These are phyloP conservation scores for Sugiyamaella qingdaonensis DNA, from an alignment of 805 yeast genomes.

Conservation along the genomic window DNA sequence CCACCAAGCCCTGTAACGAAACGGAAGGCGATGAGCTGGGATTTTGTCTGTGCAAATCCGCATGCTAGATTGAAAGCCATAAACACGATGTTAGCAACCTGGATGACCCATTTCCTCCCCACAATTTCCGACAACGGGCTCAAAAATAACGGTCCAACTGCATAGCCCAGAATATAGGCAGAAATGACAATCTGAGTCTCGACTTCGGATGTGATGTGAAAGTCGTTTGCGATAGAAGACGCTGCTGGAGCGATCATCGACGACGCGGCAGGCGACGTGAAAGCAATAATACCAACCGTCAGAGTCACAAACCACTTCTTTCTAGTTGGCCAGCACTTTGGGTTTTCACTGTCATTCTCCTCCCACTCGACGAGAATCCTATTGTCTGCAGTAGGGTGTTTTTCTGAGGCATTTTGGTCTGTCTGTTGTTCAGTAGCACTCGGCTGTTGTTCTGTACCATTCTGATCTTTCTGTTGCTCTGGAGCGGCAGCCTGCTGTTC, in stretches of 20 bases:
- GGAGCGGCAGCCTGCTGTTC: no score
- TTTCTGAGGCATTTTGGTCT: neutral
- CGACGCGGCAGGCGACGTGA: conserved; percentile 59
- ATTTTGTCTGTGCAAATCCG: conserved; percentile 53
- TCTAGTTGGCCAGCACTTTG: conserved; percentile 51
- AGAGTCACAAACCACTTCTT: conserved; percentile 42
- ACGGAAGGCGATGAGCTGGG: conserved; percentile 54
- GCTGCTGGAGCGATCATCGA: conserved; percentile 61
- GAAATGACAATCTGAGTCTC: conserved; percentile 54
- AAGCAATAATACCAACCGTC: conserved; percentile 52
- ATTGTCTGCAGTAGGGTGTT: neutral
- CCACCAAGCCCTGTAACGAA: conserved; percentile 63
- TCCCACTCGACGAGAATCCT: conserved; percentile 15
- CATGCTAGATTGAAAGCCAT: conserved; percentile 46
- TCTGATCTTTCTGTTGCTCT: no score
- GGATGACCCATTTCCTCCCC: conserved; percentile 56
- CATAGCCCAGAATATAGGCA: conserved; percentile 63
- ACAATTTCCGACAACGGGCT: conserved; percentile 66
- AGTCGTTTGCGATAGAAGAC: conserved; percentile 41
- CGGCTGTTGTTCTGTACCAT: no score
- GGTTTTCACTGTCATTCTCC: conserved; percentile 49
- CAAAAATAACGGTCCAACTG: conserved; percentile 57
- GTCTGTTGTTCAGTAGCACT: neutral
- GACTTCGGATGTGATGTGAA: conserved; percentile 40
- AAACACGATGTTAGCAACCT: conserved; percentile 45